Evolutionary conservation across 2,329 filamentous ascomycete species (phyloP), one percentile per base, ranked within the genome.

Genomic region (Geosmithia flava): DNA sequence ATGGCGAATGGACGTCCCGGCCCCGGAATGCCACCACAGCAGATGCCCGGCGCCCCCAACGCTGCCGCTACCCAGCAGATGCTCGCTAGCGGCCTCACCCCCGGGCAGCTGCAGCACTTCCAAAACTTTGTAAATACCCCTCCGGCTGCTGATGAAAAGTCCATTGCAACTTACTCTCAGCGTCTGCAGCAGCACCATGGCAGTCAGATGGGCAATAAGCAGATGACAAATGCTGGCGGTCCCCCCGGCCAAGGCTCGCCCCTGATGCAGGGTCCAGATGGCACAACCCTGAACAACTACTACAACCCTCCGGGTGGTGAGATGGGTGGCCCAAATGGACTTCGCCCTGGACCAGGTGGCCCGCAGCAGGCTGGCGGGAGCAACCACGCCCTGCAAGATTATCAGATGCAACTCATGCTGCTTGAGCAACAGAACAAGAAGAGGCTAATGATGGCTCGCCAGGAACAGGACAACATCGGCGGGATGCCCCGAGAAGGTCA

Each of bases 361-460:
- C 66, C 64, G 33, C 72, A 72, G 53, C 67, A 65, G 16, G 71
- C 66, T 52, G 73, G 63, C 15, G 64, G 64, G 33, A 85, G 83
- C 64, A 91, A 88, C 61, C 85, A 90, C 62, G 86, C 86, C 20
- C 72, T 91, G 44, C 85, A 90, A 64, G 86, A 93, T 62, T 91
- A 91, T 58, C 86, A 91, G 68, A 90, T 90, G 85, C 86, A 91
- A 62, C 68, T 91, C 60, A 91, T 90, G 86, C 68, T 90, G 46
- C 74, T 91, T 16, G 86, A 91, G 65, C 86, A 90, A 65, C 85
- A 91, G 66, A 91, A 91, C 58, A 91, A 90, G 72, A 90, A 89
- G 66, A 74, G 86, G 17, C 72, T 91, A 45, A 81, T 89, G 72
- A 88, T 89, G 85, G 86, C 86, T 39, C 80, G 86, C 17, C 84